Evolutionary conservation across 257 asterid species (phyloP).

Genomic region (Nicotiana obtusifolia): DNA sequence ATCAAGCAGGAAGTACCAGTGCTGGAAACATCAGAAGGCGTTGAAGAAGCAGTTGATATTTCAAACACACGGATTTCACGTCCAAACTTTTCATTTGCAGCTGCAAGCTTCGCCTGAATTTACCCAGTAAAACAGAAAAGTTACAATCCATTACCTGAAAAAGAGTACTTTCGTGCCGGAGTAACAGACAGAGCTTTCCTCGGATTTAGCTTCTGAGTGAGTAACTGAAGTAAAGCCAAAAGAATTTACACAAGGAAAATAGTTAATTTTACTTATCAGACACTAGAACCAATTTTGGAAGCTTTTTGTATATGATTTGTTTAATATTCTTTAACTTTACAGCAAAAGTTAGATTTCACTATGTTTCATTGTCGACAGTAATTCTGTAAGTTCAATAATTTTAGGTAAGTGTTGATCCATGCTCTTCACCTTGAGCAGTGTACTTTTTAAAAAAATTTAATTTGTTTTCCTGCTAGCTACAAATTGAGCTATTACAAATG

Average conservation of each 20-base stretch:
- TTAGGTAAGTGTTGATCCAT: neutral
- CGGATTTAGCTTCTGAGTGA: neutral
- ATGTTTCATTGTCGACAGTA: neutral
- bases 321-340: neutral
- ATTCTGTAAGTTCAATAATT: neutral
- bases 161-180: neutral
- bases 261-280: neutral
- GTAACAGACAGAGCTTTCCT: neutral
- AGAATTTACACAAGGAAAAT: neutral
- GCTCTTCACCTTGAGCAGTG: neutral
- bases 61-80: slow-evolving; percentile 73
- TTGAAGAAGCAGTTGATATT: slow-evolving; percentile 53
- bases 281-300: neutral
- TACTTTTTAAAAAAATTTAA: neutral
- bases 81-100: slow-evolving; percentile 78
- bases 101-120: slow-evolving; percentile 66
- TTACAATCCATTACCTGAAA: neutral
- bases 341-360: neutral
- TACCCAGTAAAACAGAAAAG: neutral
- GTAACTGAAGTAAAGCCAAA: neutral
- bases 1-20: slow-evolving; percentile 31
- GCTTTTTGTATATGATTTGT: neutral
- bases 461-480: neutral
- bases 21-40: slow-evolving; percentile 39
- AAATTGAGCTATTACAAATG: neutral